Evolutionary conservation across 169 alveolate genomes (phyloP).

Genomic region (Amoebophrya sp.): DNA sequence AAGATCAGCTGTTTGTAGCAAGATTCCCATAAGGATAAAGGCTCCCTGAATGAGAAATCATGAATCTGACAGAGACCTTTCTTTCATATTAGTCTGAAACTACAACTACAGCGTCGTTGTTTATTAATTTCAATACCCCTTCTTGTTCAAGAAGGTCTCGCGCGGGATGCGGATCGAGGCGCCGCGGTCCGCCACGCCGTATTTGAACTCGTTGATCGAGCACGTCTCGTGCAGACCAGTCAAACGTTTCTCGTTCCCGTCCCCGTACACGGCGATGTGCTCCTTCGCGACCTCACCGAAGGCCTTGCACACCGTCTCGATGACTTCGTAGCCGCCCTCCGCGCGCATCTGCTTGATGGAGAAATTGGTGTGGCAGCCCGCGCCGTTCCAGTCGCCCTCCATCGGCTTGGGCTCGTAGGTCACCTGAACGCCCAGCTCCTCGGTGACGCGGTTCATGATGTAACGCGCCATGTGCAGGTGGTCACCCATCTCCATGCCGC

Average conservation of each 20-base stretch:
- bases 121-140: not conserved
- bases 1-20: too few species aligned
- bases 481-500: slow-evolving; percentile 26
- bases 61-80: too few species aligned
- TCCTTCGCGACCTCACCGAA: slow-evolving; percentile 25
- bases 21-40: too few species aligned
- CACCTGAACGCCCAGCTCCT: not conserved
- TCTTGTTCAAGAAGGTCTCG: slow-evolving; percentile 19
- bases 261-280: slow-evolving; percentile 27
- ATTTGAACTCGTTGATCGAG: slow-evolving; percentile 24
- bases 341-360: slow-evolving; percentile 22
- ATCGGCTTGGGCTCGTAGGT: not conserved
- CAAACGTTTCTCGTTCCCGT: slow-evolving; percentile 25
- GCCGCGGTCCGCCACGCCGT: slow-evolving; percentile 28
- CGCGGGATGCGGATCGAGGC: slow-evolving; percentile 34
- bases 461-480: not conserved
- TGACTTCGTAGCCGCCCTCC: slow-evolving; percentile 23
- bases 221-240: slow-evolving; percentile 31
- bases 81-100: too few species aligned
- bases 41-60: too few species aligned
- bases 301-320: slow-evolving; percentile 27
- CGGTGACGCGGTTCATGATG: not conserved
- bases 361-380: slow-evolving; percentile 31
- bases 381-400: slow-evolving; percentile 30
- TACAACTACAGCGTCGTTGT: too few species aligned